A percentile compares a stretch with the other conserved stretches of the same genome.
Evolutionary conservation across 2,329 filamentous ascomycete genomes (phyloP).

Genomic region (Paramyrothecium roridum): DNA sequence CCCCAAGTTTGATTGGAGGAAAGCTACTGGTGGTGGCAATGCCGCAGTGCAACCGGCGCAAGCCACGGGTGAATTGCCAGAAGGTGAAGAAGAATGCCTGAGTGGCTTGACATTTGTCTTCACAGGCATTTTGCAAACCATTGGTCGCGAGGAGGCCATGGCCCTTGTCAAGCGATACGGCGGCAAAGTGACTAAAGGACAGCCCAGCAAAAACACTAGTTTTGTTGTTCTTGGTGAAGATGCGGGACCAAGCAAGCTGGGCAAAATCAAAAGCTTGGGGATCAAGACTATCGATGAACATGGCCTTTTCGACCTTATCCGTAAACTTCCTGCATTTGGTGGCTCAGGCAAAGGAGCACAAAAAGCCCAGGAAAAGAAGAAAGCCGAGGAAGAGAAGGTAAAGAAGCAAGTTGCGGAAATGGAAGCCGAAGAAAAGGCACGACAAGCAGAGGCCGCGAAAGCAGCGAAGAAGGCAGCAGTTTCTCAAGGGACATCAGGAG

Average conservation of each 20-base stretch:
- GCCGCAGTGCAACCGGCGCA: conserved; percentile 58
- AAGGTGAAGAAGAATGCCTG: conserved; percentile 84
- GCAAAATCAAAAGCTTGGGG: conserved; percentile 74
- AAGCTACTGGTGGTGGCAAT: conserved; percentile 56
- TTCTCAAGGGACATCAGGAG: conserved; percentile 21
- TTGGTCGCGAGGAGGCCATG: conserved; percentile 82
- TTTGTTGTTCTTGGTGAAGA: conserved; percentile 90
- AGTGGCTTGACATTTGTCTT: conserved; percentile 92
- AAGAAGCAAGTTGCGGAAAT: conserved; percentile 79
- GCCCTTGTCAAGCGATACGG: conserved; percentile 89
- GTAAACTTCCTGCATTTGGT: conserved; percentile 76
- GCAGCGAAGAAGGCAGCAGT: conserved; percentile 39
- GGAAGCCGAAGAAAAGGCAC: conserved; percentile 72
- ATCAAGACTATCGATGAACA: conserved; percentile 95
- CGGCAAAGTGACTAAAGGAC: conserved; percentile 81
- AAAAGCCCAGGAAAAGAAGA: conserved; percentile 79
- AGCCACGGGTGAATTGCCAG: conserved; percentile 69
- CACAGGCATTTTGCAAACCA: conserved; percentile 77
- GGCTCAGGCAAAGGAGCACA: conserved; percentile 85
- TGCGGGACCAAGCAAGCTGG: conserved; percentile 88
- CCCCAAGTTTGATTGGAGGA: conserved; percentile 76
- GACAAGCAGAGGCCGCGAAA: conserved; percentile 48
- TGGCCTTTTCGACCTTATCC: conserved; percentile 84
- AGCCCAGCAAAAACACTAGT: conserved; percentile 88
- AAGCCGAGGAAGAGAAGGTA: conserved; percentile 80